phyloP scores from a whole-genome alignment of 2,329 filamentous ascomycete genomes.

The Hymenoscyphus fraxineus region DNA sequence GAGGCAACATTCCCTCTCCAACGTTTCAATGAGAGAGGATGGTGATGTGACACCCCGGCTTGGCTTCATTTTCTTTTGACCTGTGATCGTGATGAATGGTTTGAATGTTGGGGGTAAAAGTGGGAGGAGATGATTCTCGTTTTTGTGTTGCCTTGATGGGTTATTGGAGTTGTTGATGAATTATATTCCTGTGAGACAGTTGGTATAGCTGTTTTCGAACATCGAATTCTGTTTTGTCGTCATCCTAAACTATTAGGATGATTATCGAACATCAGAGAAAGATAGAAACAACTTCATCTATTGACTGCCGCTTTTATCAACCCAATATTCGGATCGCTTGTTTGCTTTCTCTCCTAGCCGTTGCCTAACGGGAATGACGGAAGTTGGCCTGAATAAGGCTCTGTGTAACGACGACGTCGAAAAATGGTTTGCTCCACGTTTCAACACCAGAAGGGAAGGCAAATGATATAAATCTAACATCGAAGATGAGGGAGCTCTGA shows the following conservation, averaged over 20 bases:
- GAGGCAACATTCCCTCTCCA: background rate
- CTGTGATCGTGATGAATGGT: no score
- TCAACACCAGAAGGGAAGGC: conserved; percentile 12
- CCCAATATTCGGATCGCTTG: conserved; percentile 15
- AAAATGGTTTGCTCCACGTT: conserved; percentile 23
- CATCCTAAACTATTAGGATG: background rate
- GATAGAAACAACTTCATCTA: conserved; percentile 18
- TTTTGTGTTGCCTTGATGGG: no score
- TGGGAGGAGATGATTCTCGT: no score
- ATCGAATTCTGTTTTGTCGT: background rate
- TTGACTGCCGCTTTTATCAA: conserved; percentile 16
- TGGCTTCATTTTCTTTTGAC: background rate
- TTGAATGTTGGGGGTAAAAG: no score
- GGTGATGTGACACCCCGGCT: background rate
- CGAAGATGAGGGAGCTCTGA: background rate
- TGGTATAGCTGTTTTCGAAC: background rate
- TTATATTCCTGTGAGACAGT: background rate
- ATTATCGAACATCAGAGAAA: background rate
- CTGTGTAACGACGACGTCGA: conserved; percentile 22
- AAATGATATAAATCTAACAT: background rate
- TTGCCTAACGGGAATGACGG: conserved; percentile 5
- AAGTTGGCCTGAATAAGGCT: conserved; percentile 20
- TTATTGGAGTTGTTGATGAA: no score
- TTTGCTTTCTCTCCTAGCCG: conserved; percentile 24
- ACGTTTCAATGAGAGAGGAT: background rate